Percentiles rank a stretch among this genome's conserved stretches.
Conservation (phyloP, 306 rosid species). For the Vachellia collinsii region DNA sequence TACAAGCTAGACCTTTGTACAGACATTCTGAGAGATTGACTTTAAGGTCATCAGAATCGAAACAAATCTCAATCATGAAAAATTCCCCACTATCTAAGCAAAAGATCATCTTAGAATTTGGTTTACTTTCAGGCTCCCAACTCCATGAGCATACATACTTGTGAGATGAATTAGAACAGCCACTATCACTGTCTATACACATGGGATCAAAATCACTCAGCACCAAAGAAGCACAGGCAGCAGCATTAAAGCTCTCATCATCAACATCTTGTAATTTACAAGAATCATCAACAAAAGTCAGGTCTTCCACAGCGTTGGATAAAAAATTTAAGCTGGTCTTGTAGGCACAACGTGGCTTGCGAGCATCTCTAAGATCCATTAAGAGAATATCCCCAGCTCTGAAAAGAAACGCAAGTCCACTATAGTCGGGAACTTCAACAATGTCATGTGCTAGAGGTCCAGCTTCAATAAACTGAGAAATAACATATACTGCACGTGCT, state of each 20-base stretch:
- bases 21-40: too few relatives aligned
- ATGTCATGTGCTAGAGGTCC: constrained; percentile 79
- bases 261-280: constrained; percentile 79
- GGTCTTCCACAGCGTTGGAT: constrained; percentile 72
- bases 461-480: constrained; percentile 68
- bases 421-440: constrained; percentile 81
- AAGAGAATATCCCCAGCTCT: constrained; percentile 87
- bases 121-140: too few relatives aligned
- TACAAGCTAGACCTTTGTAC: too few relatives aligned
- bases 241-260: constrained; percentile 84
- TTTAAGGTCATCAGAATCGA: too few relatives aligned
- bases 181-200: constrained; percentile 81
- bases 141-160: constrained; percentile 86
- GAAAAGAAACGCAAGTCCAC: constrained; percentile 82
- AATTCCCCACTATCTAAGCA: too few relatives aligned
- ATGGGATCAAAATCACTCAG: constrained; percentile 89
- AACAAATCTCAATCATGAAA: too few relatives aligned
- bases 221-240: constrained; percentile 87
- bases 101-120: too few relatives aligned
- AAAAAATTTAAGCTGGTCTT: constrained; percentile 68
- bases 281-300: constrained; percentile 69
- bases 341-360: constrained; percentile 63
- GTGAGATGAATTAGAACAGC: constrained; percentile 51
- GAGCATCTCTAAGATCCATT: constrained; percentile 85
- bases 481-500: constrained; percentile 53